These are phyloP conservation scores for Scorias spongiosa DNA, from an alignment of 2,329 filamentous ascomycete species.

Conservation along the genomic window DNA sequence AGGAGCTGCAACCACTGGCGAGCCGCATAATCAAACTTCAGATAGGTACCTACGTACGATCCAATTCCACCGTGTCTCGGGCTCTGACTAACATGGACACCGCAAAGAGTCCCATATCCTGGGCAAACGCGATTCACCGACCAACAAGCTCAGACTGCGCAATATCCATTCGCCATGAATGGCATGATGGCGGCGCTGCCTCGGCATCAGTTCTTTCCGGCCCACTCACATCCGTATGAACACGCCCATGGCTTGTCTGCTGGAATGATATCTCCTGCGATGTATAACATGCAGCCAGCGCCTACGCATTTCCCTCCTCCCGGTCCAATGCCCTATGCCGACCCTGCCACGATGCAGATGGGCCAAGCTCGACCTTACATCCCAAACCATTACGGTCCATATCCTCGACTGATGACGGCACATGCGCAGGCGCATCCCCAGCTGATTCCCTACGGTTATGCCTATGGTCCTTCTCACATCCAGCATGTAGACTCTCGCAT, in stretches of 20 bases:
- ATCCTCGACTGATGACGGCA: neutral
- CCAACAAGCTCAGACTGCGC: neutral
- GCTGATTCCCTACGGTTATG: constrained; percentile 13
- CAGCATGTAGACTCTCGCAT: constrained; percentile 12
- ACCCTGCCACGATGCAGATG: constrained; percentile 7
- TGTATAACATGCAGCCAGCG: neutral
- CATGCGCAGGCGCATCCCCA: constrained; percentile 3
- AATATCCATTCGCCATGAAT: neutral
- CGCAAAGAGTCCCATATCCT: neutral
- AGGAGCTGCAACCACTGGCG: no score
- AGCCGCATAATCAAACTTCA: no score
- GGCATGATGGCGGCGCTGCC: neutral
- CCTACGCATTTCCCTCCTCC: neutral
- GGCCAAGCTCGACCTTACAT: constrained; percentile 10
- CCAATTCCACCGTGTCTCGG: no score
- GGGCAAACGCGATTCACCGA: neutral
- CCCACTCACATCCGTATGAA: no score
- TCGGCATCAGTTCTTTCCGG: neutral
- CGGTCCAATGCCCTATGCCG: constrained; percentile 6
- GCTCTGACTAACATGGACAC: neutral
- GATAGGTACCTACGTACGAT: no score
- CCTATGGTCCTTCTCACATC: constrained; percentile 8
- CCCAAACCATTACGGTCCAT: constrained; percentile 2
- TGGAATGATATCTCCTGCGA: neutral
- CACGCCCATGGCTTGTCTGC: no score